Base-by-base conservation (phyloP, 768 basidiomycete genomes). In the Clitopilus hobsonii region DNA sequence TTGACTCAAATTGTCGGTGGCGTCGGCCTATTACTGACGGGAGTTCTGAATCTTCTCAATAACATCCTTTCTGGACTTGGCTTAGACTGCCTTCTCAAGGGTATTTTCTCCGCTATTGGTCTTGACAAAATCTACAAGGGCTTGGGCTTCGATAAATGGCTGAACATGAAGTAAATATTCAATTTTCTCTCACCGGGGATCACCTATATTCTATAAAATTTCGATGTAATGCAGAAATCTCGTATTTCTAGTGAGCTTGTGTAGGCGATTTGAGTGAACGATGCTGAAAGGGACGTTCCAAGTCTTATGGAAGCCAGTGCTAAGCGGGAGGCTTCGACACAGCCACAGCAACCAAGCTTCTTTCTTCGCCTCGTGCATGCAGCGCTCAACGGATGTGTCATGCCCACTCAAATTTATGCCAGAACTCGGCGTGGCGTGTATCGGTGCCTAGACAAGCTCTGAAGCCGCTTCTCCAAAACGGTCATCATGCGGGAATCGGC, bases 41-140 rank as follows among this genome's bases (percentile, higher is more conserved):
- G 71, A 24, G 71, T 73, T 1, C 64, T 72, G 20, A 72, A 73
- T 54, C 61, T 74, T 3, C 55, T 74, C 6, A 70, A 71, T 2
- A 64, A 60, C 4, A 61, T 74, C 20, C 51, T 28, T 20, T 27
- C 53, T n/a, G 29, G 57, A 53, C 7, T 53, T 47, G 32, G 57
- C 22, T 25, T 58, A 29, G 30, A 60, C 25, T 48, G 59, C 29
- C 23, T 52, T 5, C 38, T 56, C 2, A 52, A 53, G 23, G 49
- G 57, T 38, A 51, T 60, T 38, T 23, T 41, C 22, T 16, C 54
- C 38, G 49, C 59, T 27, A 38, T 41, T 7, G 51, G 32, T 11
- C 32, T 36, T n/a, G 32, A 36, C 32, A 36, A 36, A n/a, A 36
- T 36, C 32, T 36, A 36, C 32, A 36, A 36, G n/a, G 32, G 32